Percentiles rank a stretch among this genome's conserved stretches.
Conservation (phyloP, 192 early-diverging fungal genomes). For the Chytriomyces confervae region DNA sequence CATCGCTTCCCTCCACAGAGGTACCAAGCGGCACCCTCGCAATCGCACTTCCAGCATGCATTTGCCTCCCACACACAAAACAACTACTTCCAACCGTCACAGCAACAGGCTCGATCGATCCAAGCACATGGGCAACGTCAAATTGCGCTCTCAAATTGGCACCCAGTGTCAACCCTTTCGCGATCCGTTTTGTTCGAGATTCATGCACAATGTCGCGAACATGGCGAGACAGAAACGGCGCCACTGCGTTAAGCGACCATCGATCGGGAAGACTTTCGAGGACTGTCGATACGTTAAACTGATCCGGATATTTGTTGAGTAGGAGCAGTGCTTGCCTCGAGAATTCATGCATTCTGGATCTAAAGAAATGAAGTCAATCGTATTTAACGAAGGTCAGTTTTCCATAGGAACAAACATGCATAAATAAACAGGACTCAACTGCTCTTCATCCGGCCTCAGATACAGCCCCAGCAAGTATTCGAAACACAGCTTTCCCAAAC, state of each 20-base stretch:
- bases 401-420: background rate
- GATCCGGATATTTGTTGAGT: slow-evolving; percentile 32
- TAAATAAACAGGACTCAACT: slow-evolving; percentile 23
- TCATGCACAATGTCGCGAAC: slow-evolving; percentile 23
- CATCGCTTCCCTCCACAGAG: background rate
- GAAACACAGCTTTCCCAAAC: slow-evolving; percentile 1
- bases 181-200: slow-evolving; percentile 25
- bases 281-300: slow-evolving; percentile 43
- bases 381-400: background rate
- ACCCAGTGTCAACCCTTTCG: slow-evolving; percentile 35
- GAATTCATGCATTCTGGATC: slow-evolving; percentile 26
- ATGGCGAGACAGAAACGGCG: slow-evolving; percentile 24
- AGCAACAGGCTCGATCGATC: background rate
- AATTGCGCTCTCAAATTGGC: slow-evolving; percentile 28
- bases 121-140: background rate
- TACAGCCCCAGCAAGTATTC: slow-evolving; percentile 25
- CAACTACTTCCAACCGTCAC: background rate
- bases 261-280: slow-evolving; percentile 39
- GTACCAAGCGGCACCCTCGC: background rate
- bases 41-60: background rate
- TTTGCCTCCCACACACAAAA: background rate
- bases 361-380: background rate
- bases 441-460: slow-evolving; percentile 28
- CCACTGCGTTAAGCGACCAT: slow-evolving; percentile 45
- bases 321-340: slow-evolving; percentile 31